Conservation (phyloP, 2,329 filamentous ascomycete species). For the Tolypocladium sp. region DNA sequence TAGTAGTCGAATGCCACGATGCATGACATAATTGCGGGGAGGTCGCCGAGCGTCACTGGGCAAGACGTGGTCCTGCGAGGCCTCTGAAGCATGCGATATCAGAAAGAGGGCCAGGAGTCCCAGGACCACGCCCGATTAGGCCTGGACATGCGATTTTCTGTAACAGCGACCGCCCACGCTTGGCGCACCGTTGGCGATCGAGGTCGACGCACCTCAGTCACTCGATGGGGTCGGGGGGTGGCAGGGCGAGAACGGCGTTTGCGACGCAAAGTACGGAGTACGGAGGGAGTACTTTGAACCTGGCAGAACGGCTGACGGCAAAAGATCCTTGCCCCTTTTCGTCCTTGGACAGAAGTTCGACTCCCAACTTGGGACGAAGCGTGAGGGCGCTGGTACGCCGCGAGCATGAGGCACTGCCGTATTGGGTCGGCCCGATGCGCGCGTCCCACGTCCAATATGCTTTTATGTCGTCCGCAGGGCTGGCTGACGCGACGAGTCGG, state of each 20-base stretch:
- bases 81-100: neutral
- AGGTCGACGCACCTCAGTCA: neutral
- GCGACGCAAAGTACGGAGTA: neutral
- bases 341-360: neutral
- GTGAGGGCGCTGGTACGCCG: neutral
- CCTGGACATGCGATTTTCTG: conserved; percentile 1
- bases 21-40: conserved; percentile 39
- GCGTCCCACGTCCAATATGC: neutral
- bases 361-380: neutral
- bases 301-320: neutral
- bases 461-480: neutral
- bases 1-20: conserved; percentile 19
- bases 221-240: neutral
- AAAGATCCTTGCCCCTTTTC: neutral
- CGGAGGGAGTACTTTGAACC: neutral
- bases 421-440: neutral
- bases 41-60: conserved; percentile 1
- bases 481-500: neutral
- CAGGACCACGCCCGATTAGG: conserved; percentile 3
- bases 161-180: neutral
- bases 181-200: neutral
- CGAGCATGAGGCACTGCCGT: neutral
- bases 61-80: neutral
- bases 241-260: neutral
- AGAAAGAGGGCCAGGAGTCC: conserved; percentile 1